Percentiles rank a stretch among this genome's conserved stretches.
Evolutionary conservation across 495 filamentous ascomycete genomes (phyloP).

Genomic region (Lentithecium fluviatile): DNA sequence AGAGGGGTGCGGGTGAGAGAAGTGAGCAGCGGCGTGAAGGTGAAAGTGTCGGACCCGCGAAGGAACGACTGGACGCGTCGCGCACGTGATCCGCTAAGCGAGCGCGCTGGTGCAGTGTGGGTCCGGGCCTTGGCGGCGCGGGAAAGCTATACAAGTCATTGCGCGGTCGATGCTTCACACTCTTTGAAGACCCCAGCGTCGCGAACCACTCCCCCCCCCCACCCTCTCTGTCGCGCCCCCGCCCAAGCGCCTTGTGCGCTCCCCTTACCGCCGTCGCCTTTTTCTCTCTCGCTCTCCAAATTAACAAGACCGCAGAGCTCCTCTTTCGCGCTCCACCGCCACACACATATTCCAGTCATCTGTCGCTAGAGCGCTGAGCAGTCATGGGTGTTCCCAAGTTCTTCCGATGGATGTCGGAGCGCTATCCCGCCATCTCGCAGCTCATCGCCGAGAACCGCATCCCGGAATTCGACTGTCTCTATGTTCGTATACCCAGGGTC

Average conservation of each 20-base stretch:
- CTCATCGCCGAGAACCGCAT: conserved; percentile 98
- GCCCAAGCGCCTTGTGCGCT: conserved; percentile 18
- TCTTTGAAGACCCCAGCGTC: conserved; percentile 39
- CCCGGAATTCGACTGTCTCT: conserved; percentile 97
- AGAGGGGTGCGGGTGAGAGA: not conserved
- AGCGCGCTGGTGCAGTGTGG: conserved; percentile 1
- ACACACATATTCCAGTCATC: conserved; percentile 4
- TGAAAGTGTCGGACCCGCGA: no score
- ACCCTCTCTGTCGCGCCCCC: not conserved
- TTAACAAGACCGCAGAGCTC: no score
- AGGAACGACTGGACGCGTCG: not conserved
- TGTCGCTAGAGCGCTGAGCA: conserved; percentile 4
- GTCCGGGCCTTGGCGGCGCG: not conserved
- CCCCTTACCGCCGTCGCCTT: conserved; percentile 7
- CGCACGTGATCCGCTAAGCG: conserved; percentile 5
- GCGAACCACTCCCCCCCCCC: conserved; percentile 24
- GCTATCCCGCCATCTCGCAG: conserved; percentile 98
- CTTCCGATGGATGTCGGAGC: conserved; percentile 94
- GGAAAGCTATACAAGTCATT: not conserved
- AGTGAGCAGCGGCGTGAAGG: not conserved
- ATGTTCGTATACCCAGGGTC: conserved; percentile 52
- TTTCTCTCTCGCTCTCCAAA: conserved; percentile 4
- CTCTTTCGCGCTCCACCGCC: not conserved
- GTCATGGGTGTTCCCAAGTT: conserved; percentile 92
- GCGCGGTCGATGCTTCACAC: not conserved